These are phyloP conservation scores for Magnusiomyces suaveolens DNA, from an alignment of 1,139 yeast species.

Conservation along the genomic window DNA sequence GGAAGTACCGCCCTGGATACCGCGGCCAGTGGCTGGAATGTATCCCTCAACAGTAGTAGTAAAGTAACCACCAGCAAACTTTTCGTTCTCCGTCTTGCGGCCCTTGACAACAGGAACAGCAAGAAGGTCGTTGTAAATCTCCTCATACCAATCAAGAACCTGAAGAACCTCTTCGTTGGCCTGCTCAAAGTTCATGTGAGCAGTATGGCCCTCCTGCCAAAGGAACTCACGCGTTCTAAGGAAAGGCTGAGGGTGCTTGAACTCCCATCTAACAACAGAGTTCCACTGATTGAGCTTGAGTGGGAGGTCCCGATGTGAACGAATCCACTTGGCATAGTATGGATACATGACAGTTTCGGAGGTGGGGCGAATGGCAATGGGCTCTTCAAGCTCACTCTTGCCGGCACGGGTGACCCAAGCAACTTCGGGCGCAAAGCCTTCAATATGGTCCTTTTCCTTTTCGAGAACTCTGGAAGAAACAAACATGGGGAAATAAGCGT, in stretches of 20 bases:
- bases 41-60: conserved; percentile 96
- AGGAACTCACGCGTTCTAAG: conserved; percentile 96
- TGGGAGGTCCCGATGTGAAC: conserved; percentile 97
- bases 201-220: conserved; percentile 99
- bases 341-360: conserved; percentile 99
- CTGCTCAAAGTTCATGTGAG: conserved; percentile 70
- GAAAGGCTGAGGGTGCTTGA: conserved; percentile 99
- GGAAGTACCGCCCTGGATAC: conserved; percentile 98
- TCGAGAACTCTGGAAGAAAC: conserved; percentile 88
- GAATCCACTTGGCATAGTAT: conserved; percentile 97
- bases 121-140: conserved; percentile 77
- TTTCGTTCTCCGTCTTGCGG: conserved; percentile 91
- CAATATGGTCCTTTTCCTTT: conserved; percentile 96
- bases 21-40: conserved; percentile 97
- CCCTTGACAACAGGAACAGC: conserved; percentile 98
- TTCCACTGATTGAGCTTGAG: conserved; percentile 97
- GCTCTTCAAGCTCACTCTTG: conserved; percentile 86
- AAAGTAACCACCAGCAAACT: conserved; percentile 95
- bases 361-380: conserved; percentile 97
- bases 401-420: conserved; percentile 99
- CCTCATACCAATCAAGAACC: conserved; percentile 78
- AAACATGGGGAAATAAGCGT: conserved; percentile 98
- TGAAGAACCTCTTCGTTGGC: conserved; percentile 78
- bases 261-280: conserved; percentile 99
- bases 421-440: conserved; percentile 99